These are phyloP conservation scores for Orbilia brochopaga DNA, from an alignment of 2,329 filamentous ascomycete genomes.

Conservation along the genomic window DNA sequence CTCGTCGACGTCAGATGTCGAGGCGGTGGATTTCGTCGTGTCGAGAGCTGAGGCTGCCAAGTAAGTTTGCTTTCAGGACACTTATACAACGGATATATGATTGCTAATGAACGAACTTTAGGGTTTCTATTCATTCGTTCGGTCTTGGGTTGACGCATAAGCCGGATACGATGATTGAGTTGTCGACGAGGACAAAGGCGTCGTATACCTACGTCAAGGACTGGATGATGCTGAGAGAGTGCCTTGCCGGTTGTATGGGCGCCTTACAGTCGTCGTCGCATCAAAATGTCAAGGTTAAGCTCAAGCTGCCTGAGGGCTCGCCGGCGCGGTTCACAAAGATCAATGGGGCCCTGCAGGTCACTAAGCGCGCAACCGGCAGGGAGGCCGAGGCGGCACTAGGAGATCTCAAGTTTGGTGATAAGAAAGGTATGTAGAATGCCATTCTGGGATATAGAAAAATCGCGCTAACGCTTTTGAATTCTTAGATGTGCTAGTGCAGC, in stretches of 20 bases:
- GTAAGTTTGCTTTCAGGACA: conserved; percentile 62
- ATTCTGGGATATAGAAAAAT: background rate
- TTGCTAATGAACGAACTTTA: conserved; percentile 57
- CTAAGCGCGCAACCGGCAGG: conserved; percentile 90
- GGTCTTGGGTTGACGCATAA: conserved; percentile 96
- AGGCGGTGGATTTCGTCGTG: conserved; percentile 97
- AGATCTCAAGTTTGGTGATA: conserved; percentile 93
- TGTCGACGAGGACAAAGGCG: conserved; percentile 92
- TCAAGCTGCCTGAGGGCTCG: conserved; percentile 91
- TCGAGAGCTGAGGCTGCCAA: conserved; percentile 96
- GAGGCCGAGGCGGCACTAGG: conserved; percentile 92
- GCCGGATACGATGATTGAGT: conserved; percentile 97
- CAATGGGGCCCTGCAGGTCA: conserved; percentile 92
- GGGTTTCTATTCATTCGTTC: conserved; percentile 94
- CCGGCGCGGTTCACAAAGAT: conserved; percentile 99
- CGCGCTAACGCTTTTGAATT: conserved; percentile 43
- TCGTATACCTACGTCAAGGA: conserved; percentile 99
- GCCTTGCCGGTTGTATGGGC: conserved; percentile 88
- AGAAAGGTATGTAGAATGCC: conserved; percentile 63
- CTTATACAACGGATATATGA: conserved; percentile 53
- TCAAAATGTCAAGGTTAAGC: conserved; percentile 94
- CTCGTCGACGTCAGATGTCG: conserved; percentile 88
- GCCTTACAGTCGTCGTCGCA: conserved; percentile 94
- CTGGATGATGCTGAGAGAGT: conserved; percentile 99
- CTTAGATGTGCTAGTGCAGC: conserved; percentile 85